phyloP scores from a whole-genome alignment of 2,329 filamentous ascomycete genomes.

The Bipolaris zeicola region DNA sequence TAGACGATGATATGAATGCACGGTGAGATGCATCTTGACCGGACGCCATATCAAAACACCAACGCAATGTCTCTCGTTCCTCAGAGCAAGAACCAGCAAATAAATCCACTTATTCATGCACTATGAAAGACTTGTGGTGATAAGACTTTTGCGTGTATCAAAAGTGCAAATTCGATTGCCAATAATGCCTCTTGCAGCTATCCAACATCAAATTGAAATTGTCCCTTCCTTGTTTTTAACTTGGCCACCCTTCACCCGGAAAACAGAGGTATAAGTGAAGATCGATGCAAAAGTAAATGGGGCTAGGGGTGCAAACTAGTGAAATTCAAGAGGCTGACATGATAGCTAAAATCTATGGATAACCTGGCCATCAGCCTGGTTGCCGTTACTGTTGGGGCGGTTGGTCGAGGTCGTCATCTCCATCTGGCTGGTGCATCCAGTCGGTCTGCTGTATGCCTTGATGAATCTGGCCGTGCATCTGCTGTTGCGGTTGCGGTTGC shows the following conservation, averaged over 20 bases:
- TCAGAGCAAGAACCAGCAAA: no score
- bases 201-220: not conserved
- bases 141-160: no score
- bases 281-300: not conserved
- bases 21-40: no score
- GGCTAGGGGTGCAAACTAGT: not conserved
- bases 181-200: not conserved
- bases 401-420: not conserved
- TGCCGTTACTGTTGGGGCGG: not conserved
- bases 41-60: no score
- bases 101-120: no score
- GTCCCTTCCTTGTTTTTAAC: not conserved
- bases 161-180: not conserved
- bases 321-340: not conserved
- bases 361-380: not conserved
- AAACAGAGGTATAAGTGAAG: not conserved
- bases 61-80: no score
- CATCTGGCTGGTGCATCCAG: not conserved
- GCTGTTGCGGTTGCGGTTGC: no score
- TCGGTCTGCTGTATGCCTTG: conserved; percentile 1
- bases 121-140: no score
- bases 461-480: conserved; percentile 6
- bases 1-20: no score
- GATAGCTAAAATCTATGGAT: not conserved
- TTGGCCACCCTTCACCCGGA: not conserved